Evolutionary conservation across 225 moss, liverwort and hornwort species (phyloP), one percentile per base, ranked within the genome.

Genomic region (Straminergon stramineum): DNA sequence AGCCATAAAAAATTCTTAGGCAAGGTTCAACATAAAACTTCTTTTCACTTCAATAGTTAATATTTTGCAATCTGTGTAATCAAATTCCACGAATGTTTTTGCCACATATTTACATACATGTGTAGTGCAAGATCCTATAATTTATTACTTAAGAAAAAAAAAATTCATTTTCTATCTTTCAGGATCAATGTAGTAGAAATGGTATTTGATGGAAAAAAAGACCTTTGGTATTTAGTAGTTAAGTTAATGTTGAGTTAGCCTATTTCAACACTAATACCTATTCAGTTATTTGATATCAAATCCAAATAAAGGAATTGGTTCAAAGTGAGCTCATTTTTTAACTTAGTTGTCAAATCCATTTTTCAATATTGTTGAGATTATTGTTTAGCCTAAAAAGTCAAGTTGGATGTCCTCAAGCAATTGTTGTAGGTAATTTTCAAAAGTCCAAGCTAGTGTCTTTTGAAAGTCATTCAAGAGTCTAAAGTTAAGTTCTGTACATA

Each of bases 1-100:
- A 22, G 22, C 0, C 53, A 53, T 35, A 0, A 22, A 0, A 14
- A 77, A 23, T 15, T 23, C 5, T 77, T 2, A 1, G 0, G 3
- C 0, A 76, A 1, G 52, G 13, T 31, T 1, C 13, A 51, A 41
- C 2, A 28, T 37, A 28, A 62, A 62, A 62, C 27, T 45, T 27
- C 3, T 43, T 16, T 15, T 41, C 3, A 48, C 74, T 74, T 74
- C 17, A 30, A 74, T 75, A 48, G 31, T 10, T 31, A 51, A 31
- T 19, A 51, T 5, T 31, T 53, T 53, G 21, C 34, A 53, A 53
- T 5, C 5, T 0, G 0, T 53, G 7, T 5, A 1, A 6, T 22
- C 12, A 53, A 52, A 52, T 4, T 34, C 3, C 11, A 51, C 13
- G 4, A 52, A 11, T 48, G 2, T 6, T 52, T 18, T 13, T 76